Evolutionary conservation across 768 basidiomycete genomes (phyloP).

Genomic region (Boletus rubescentipes): DNA sequence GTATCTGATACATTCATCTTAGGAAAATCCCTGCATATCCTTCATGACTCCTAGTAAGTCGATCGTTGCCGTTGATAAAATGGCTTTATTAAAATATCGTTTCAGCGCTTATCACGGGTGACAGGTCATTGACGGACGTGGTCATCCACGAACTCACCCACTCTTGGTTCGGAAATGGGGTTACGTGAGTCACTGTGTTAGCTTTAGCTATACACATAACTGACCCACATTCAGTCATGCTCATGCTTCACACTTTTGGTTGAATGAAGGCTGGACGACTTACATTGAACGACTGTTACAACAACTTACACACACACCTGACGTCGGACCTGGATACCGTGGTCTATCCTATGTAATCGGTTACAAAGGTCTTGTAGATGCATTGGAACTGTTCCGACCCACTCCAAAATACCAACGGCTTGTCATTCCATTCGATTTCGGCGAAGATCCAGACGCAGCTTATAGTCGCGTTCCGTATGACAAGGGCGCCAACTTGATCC

Average conservation of each 20-base stretch:
- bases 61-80: neutral
- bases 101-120: constrained; percentile 79
- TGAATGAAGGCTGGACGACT: constrained; percentile 93
- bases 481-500: constrained; percentile 85
- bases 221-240: constrained; percentile 48
- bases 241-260: constrained; percentile 79
- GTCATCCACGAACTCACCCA: constrained; percentile 86
- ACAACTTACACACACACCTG: constrained; percentile 65
- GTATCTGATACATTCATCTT: neutral
- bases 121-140: constrained; percentile 83
- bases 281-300: constrained; percentile 86
- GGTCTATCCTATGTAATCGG: constrained; percentile 83
- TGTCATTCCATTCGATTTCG: constrained; percentile 68
- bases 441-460: constrained; percentile 79
- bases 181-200: constrained; percentile 52
- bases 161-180: constrained; percentile 91
- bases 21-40: constrained; percentile 89
- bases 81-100: neutral
- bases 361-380: constrained; percentile 64
- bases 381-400: constrained; percentile 55
- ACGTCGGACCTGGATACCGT: constrained; percentile 44
- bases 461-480: constrained; percentile 79
- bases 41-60: constrained; percentile 83
- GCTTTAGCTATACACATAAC: neutral
- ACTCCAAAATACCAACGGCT: constrained; percentile 74